These are phyloP conservation scores for Yarrowia porcina DNA, from an alignment of 805 yeast species.

Conservation along the genomic window DNA sequence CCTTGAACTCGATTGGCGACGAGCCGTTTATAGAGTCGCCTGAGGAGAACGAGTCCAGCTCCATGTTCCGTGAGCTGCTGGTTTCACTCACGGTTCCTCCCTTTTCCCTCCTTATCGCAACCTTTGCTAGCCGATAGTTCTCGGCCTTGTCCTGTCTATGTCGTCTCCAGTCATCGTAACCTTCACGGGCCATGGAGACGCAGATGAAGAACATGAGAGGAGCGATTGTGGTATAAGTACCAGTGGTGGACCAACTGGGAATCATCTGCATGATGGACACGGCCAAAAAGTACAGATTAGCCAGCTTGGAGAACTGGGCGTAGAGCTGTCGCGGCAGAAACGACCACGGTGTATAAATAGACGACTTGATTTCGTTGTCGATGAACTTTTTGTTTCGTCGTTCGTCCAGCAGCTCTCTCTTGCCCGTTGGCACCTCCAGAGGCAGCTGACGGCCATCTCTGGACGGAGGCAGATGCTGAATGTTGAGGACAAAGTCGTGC, in stretches of 20 bases:
- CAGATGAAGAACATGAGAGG: constrained; percentile 83
- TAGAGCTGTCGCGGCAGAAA: constrained; percentile 84
- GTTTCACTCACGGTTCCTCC: not conserved
- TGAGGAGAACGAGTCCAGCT: not conserved
- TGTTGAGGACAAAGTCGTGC: constrained; percentile 35
- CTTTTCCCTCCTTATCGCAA: constrained; percentile 37
- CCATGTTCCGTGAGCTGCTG: not conserved
- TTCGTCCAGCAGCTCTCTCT: constrained; percentile 58
- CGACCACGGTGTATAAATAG: constrained; percentile 75
- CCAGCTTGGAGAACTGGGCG: constrained; percentile 90
- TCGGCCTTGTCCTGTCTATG: constrained; percentile 83
- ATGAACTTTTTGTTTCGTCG: constrained; percentile 60
- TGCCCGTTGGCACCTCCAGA: constrained; percentile 46
- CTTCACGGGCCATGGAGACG: constrained; percentile 88
- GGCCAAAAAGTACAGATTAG: constrained; percentile 83
- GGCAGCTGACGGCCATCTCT: constrained; percentile 77
- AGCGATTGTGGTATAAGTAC: constrained; percentile 87
- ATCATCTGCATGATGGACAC: constrained; percentile 93
- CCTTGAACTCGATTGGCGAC: constrained; percentile 35
- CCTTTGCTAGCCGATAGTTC: constrained; percentile 54
- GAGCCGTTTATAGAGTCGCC: not conserved
- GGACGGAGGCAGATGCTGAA: constrained; percentile 46
- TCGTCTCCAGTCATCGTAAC: constrained; percentile 86
- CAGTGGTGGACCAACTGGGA: constrained; percentile 97
- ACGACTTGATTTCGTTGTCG: constrained; percentile 73